phyloP scores from a whole-genome alignment of 441 rosid species.

The Daphne laureola region DNA sequence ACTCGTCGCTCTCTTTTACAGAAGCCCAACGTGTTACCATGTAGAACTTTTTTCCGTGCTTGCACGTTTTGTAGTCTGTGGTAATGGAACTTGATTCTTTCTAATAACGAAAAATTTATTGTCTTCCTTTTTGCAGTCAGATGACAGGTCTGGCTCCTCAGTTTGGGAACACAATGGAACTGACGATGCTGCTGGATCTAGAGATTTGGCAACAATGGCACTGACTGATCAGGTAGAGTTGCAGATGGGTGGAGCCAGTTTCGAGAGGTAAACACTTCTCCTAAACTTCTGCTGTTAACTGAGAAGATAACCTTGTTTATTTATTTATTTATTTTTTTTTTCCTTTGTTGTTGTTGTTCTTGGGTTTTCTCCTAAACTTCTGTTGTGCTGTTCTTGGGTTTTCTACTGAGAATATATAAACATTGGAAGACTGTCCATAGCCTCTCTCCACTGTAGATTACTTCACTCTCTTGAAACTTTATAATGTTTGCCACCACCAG shows the following conservation, averaged over 20 bases:
- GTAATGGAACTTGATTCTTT: background rate
- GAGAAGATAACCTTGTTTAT: background rate
- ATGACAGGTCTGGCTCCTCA: conserved; percentile 19
- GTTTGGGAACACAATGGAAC: conserved; percentile 23
- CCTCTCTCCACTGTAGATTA: no score
- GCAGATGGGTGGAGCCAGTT: conserved; percentile 20
- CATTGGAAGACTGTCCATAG: no score
- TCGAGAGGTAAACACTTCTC: conserved; percentile 25
- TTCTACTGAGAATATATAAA: no score
- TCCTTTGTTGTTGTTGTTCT: no score
- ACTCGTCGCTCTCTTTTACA: conserved; percentile 2
- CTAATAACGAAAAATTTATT: background rate
- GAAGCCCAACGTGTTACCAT: conserved; percentile 6
- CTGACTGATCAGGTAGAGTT: conserved; percentile 17
- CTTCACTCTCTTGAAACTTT: background rate
- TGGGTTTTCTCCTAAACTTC: no score
- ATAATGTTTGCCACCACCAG: background rate
- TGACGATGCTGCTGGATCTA: conserved; percentile 20
- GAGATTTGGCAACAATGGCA: conserved; percentile 18
- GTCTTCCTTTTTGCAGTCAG: conserved; percentile 20
- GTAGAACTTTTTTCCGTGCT: background rate
- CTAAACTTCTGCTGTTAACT: background rate
- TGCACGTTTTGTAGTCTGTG: background rate
- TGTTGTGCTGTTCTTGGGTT: no score
- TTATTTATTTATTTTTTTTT: background rate